phyloP scores from a whole-genome alignment of 176 grass and related monocot species.

The Oryza longistaminata region DNA sequence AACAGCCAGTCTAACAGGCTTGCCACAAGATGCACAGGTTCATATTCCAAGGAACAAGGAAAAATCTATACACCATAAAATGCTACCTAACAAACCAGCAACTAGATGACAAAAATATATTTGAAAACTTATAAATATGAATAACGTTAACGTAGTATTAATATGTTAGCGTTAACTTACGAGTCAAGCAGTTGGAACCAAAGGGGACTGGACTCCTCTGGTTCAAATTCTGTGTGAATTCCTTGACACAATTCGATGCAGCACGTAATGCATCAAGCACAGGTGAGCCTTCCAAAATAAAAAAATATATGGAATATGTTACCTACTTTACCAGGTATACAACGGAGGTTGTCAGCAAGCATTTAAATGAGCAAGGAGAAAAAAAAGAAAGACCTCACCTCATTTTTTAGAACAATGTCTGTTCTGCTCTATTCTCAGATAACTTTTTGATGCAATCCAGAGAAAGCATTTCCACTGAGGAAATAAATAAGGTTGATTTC shows the following conservation, averaged over 20 bases:
- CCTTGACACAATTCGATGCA: constrained; percentile 89
- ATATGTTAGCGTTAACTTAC: constrained; percentile 45
- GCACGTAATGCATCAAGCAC: constrained; percentile 76
- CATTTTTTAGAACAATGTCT: constrained; percentile 54
- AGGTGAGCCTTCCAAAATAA: constrained; percentile 56
- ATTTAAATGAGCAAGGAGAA: constrained; percentile 25
- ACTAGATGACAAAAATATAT: background rate
- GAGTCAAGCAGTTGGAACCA: constrained; percentile 89
- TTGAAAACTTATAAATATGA: background rate
- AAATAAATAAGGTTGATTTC: constrained; percentile 72
- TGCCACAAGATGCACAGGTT: background rate
- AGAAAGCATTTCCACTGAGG: constrained; percentile 57
- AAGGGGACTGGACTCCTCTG: constrained; percentile 73
- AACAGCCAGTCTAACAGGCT: background rate
- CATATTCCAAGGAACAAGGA: constrained; percentile 8
- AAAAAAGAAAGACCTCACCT: constrained; percentile 63
- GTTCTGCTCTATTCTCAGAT: constrained; percentile 42
- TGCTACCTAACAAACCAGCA: constrained; percentile 1
- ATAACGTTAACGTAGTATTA: too few species aligned
- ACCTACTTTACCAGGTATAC: constrained; percentile 29
- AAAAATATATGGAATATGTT: constrained; percentile 34
- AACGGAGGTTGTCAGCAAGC: constrained; percentile 23
- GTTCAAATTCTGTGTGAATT: constrained; percentile 86
- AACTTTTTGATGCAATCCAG: constrained; percentile 43
- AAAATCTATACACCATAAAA: background rate